phyloP scores from a whole-genome alignment of 2,329 filamentous ascomycete genomes.

The Colletotrichum gigasporum region DNA sequence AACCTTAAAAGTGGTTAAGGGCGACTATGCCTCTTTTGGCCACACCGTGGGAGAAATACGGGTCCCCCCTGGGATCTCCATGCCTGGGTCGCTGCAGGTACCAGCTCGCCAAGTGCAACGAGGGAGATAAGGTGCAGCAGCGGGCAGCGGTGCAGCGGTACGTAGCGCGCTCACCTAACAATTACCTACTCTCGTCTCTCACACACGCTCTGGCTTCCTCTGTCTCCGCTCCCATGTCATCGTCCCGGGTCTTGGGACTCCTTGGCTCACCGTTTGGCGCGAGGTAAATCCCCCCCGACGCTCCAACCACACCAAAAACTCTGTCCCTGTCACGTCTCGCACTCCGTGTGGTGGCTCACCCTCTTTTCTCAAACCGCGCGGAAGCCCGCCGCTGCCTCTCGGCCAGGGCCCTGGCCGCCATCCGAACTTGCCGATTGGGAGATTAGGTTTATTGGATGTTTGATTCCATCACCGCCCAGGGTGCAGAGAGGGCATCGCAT shows the following conservation, averaged over 20 bases:
- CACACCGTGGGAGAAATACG: not conserved
- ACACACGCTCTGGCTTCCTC: not conserved
- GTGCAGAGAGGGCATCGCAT: not conserved
- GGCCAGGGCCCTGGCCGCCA: conserved; percentile 7
- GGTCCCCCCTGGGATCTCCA: not conserved
- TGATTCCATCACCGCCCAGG: conserved; percentile 10
- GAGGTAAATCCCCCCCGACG: not conserved
- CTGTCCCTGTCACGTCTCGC: not conserved
- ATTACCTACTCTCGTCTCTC: no score
- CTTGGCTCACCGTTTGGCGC: not conserved
- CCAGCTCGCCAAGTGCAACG: no score
- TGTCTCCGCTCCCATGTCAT: no score
- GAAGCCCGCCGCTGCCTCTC: not conserved
- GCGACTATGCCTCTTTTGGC: conserved; percentile 1
- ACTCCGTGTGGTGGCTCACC: not conserved
- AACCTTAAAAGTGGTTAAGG: conserved; percentile 28
- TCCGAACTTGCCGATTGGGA: conserved; percentile 21
- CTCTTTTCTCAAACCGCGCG: conserved; percentile 20
- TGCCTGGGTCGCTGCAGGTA: conserved; percentile 23
- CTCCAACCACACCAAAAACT: not conserved
- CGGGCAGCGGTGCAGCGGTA: not conserved
- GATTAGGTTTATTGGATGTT: conserved; percentile 24
- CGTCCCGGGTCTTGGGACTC: not conserved
- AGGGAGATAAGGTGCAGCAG: not conserved
- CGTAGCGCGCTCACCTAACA: no score